These are phyloP conservation scores for Fomitopsis palustris DNA, from an alignment of 1,284 basidiomycete genomes.

Conservation along the genomic window DNA sequence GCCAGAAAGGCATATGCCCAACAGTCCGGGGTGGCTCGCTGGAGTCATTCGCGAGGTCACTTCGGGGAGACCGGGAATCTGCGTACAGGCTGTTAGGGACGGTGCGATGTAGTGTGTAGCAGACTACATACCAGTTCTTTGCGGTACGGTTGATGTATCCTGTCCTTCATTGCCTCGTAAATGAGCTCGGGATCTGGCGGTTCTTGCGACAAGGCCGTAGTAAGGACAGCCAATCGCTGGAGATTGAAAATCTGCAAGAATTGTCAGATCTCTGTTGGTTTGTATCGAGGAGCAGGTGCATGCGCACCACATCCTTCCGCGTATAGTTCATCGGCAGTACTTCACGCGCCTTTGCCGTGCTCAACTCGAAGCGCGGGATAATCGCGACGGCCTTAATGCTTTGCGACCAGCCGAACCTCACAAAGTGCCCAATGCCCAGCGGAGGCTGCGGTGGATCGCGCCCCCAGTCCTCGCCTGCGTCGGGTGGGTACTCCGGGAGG, in stretches of 20 bases:
- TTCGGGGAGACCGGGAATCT: conserved; percentile 94
- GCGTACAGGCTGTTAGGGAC: neutral
- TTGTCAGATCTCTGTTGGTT: neutral
- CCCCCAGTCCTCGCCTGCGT: conserved; percentile 92
- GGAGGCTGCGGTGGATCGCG: conserved; percentile 86
- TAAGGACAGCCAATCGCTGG: conserved; percentile 96
- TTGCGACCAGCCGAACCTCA: conserved; percentile 86
- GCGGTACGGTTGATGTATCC: conserved; percentile 96
- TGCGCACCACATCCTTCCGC: conserved; percentile 85
- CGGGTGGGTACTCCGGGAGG: conserved; percentile 91
- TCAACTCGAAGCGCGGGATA: conserved; percentile 94
- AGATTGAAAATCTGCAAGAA: conserved; percentile 90
- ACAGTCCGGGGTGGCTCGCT: conserved; percentile 83
- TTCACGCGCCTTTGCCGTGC: conserved; percentile 91
- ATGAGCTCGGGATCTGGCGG: conserved; percentile 94
- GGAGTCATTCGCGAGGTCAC: conserved; percentile 90
- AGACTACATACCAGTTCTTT: conserved; percentile 65
- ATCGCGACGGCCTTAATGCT: conserved; percentile 93
- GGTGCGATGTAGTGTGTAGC: neutral
- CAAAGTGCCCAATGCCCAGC: conserved; percentile 89
- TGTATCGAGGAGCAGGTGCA: neutral
- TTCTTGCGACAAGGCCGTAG: conserved; percentile 86
- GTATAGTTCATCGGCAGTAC: conserved; percentile 86
- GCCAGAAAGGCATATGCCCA: conserved; percentile 97
- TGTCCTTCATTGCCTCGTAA: conserved; percentile 99